Conservation (phyloP, 768 basidiomycete species). For the Phanerochaete carnosa region DNA sequence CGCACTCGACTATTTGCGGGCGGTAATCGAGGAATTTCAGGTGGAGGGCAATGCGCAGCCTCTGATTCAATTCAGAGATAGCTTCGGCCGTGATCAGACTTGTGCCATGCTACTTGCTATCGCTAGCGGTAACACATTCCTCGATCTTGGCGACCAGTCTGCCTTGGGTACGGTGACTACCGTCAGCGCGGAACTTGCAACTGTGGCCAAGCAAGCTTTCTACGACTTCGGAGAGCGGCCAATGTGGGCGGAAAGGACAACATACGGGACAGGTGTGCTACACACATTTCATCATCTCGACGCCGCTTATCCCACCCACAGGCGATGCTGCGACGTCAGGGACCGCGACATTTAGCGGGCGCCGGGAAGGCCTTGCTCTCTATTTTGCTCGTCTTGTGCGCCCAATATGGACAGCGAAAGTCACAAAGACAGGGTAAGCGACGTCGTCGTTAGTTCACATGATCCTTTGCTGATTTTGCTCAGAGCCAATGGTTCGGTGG, state of each 20-base stretch:
- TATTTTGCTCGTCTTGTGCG: conserved; percentile 84
- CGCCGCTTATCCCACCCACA: conserved; percentile 17
- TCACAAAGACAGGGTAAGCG: conserved; percentile 63
- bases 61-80: conserved; percentile 82
- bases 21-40: conserved; percentile 79
- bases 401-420: conserved; percentile 82
- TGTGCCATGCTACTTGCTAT: conserved; percentile 90
- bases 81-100: conserved; percentile 89
- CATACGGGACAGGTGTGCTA: conserved; percentile 67
- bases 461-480: neutral
- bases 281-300: neutral
- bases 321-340: conserved; percentile 58
- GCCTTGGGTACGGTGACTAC: conserved; percentile 43
- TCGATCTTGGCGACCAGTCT: conserved; percentile 54
- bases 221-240: conserved; percentile 85
- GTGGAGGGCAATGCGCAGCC: conserved; percentile 72
- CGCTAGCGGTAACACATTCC: conserved; percentile 79
- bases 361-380: conserved; percentile 83
- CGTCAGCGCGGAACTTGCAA: conserved; percentile 59
- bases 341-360: conserved; percentile 77
- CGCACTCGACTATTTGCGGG: conserved; percentile 80
- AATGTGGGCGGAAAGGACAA: conserved; percentile 75
- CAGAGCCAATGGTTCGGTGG: conserved; percentile 45
- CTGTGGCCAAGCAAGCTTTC: conserved; percentile 79
- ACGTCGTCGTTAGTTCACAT: neutral